phyloP scores from a whole-genome alignment of 2,329 filamentous ascomycete species.

The Chalaropsis thielavioides region DNA sequence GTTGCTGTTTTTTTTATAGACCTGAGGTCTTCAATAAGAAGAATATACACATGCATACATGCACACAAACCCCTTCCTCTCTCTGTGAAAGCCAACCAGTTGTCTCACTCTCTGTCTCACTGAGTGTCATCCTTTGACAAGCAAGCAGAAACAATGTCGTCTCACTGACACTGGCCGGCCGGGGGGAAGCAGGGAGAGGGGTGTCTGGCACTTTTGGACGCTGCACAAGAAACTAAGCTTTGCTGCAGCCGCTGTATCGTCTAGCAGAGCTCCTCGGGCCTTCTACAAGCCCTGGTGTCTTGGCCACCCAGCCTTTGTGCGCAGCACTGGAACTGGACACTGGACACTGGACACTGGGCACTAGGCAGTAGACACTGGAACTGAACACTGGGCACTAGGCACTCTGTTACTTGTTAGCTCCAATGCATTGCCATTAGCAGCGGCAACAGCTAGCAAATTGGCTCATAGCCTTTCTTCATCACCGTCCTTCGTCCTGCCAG shows the following conservation, averaged over 20 bases:
- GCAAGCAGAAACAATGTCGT: not conserved
- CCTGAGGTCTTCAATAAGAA: not conserved
- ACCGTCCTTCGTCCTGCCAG: too few relatives aligned
- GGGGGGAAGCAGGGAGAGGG: not conserved
- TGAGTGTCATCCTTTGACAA: not conserved
- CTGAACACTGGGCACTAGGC: too few relatives aligned
- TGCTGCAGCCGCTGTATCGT: not conserved
- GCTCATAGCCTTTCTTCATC: too few relatives aligned
- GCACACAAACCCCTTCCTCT: not conserved
- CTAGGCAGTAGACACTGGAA: too few relatives aligned
- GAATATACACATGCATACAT: not conserved
- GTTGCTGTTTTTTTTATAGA: not conserved
- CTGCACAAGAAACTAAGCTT: slow-evolving; percentile 2
- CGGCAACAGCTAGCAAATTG: too few relatives aligned
- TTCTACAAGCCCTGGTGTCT: too few relatives aligned
- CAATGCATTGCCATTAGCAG: too few relatives aligned
- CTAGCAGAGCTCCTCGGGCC: not conserved
- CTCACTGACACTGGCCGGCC: not conserved
- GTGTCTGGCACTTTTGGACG: slow-evolving; percentile 2
- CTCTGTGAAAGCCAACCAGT: not conserved
- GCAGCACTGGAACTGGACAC: too few relatives aligned
- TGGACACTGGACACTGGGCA: too few relatives aligned
- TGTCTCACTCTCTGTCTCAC: slow-evolving; percentile 2
- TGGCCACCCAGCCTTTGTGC: too few relatives aligned
- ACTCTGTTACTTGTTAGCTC: too few relatives aligned